Evolutionary conservation across 2,329 filamentous ascomycete genomes (phyloP), one percentile per base, ranked within the genome.

Genomic region (Monosporascus sp.): DNA sequence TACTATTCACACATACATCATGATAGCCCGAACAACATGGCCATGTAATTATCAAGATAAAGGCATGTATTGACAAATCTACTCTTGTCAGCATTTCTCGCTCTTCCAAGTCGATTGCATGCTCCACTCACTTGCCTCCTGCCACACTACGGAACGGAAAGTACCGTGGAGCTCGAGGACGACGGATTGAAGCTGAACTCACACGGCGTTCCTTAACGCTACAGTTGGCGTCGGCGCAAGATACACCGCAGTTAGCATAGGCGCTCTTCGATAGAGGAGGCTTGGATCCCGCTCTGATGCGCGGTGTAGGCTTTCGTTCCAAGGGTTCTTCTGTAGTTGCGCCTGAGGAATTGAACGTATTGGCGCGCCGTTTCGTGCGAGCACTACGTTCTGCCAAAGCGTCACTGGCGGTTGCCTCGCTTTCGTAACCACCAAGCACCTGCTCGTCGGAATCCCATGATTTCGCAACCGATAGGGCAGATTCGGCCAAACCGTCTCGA

Each of bases 201-300:
- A 20, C 20, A 16, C 24, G 24, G 31, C 24, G 45, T 9, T 17
- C 45, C n/a, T n/a, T n/a, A 41, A 20, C 19, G 19, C 17, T 20
- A 11, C 38, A 41, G 38, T 41, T 20, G 38, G 17, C 38, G 19
- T 41, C 38, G 17, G 38, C 17, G 19, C 38, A 41, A n/a, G 38
- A 41, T 35, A 53, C 41, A 0, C 59, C 55, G 9, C 45, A 44
- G 1, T 38, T 9, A 5, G 55, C 40, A 31, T 59, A 65, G 3
- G 64, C 63, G 22, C 64, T 66, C 31, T 52, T 50, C 5, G 62
- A 65, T 0, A 65, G 58, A 3, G 63, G 64, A 17, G 64, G 64
- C 43, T 55, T 60, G 1, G 64, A 66, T 4, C 64, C 63, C 1
- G n/a, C 19, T 37, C 49, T 51, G 43, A 64, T 64, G 8, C 63